Percentiles rank a stretch among this genome's conserved stretches.
Evolutionary conservation across 305 asterid genomes (phyloP).

Genomic region (Ilex paraguariensis): DNA sequence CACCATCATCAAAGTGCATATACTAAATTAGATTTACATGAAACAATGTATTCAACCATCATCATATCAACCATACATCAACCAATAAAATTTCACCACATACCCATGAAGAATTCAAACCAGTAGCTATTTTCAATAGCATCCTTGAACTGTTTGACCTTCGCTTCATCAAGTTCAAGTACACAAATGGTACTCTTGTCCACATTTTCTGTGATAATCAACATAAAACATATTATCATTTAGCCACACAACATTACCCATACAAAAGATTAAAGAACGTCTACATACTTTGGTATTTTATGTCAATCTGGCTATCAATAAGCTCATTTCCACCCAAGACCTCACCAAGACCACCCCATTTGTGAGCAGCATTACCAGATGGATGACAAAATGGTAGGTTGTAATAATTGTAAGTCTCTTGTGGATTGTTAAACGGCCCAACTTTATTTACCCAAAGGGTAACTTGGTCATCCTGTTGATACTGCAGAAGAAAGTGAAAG

Average conservation of each 20-base stretch:
- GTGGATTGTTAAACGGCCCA: slow-evolving; percentile 66
- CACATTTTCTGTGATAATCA: slow-evolving; percentile 39
- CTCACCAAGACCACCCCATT: slow-evolving; percentile 76
- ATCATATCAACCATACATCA: neutral
- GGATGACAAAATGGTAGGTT: slow-evolving; percentile 67
- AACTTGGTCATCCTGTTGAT: slow-evolving; percentile 46
- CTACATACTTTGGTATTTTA: slow-evolving; percentile 48
- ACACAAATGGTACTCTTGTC: slow-evolving; percentile 44
- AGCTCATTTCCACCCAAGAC: slow-evolving; percentile 75
- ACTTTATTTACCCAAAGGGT: slow-evolving; percentile 67
- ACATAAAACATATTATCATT: slow-evolving; percentile 11
- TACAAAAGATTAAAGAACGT: slow-evolving; percentile 6
- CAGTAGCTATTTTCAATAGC: slow-evolving; percentile 60
- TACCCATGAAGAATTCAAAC: slow-evolving; percentile 71
- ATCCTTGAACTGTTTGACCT: slow-evolving; percentile 58
- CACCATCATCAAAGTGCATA: too few species aligned
- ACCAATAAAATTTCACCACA: slow-evolving; percentile 10
- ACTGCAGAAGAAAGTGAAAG: slow-evolving; percentile 32
- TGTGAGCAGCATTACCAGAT: slow-evolving; percentile 44
- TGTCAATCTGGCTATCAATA: slow-evolving; percentile 53
- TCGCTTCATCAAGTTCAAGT: slow-evolving; percentile 49
- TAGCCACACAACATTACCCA: neutral
- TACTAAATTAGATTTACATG: neutral
- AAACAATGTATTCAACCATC: slow-evolving; percentile 1
- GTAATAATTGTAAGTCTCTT: slow-evolving; percentile 64